Conservation (phyloP, 768 basidiomycete genomes). For the Phylloporus rhodoxanthus region DNA sequence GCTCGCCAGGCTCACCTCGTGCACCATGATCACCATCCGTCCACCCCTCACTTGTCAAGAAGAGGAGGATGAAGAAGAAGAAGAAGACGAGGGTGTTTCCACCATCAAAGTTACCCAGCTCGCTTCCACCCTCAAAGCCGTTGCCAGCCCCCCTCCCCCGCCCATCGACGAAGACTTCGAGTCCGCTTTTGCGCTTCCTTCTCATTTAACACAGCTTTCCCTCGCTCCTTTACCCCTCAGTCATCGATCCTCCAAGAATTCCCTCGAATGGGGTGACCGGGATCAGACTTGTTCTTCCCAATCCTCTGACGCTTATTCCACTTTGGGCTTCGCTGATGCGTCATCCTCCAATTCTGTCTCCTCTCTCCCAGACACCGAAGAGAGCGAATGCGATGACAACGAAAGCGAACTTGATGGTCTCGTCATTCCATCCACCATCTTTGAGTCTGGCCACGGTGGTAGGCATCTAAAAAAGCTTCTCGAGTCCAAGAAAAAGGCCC, state of each 20-base stretch:
- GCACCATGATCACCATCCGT: constrained; percentile 48
- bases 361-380: constrained; percentile 66
- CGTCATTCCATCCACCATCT: constrained; percentile 68
- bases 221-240: constrained; percentile 71
- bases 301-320: constrained; percentile 83
- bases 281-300: constrained; percentile 78
- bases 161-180: constrained; percentile 72
- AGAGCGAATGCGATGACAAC: constrained; percentile 60
- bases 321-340: constrained; percentile 67
- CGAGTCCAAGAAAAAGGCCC: constrained; percentile 49
- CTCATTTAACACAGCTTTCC: constrained; percentile 75
- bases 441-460: constrained; percentile 62
- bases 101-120: constrained; percentile 72
- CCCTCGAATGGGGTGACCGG: constrained; percentile 81
- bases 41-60: constrained; percentile 50
- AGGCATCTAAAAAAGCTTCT: constrained; percentile 46
- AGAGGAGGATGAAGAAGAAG: constrained; percentile 60
- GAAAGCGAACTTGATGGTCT: constrained; percentile 78
- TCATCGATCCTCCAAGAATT: constrained; percentile 76
- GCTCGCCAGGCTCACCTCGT: constrained; percentile 28
- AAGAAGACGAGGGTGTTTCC: constrained; percentile 76
- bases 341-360: constrained; percentile 70
- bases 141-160: constrained; percentile 30
- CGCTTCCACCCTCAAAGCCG: constrained; percentile 31
- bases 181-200: constrained; percentile 74